Evolutionary conservation across 2,329 filamentous ascomycete genomes (phyloP).

Genomic region (Tolypocladium tundrense): DNA sequence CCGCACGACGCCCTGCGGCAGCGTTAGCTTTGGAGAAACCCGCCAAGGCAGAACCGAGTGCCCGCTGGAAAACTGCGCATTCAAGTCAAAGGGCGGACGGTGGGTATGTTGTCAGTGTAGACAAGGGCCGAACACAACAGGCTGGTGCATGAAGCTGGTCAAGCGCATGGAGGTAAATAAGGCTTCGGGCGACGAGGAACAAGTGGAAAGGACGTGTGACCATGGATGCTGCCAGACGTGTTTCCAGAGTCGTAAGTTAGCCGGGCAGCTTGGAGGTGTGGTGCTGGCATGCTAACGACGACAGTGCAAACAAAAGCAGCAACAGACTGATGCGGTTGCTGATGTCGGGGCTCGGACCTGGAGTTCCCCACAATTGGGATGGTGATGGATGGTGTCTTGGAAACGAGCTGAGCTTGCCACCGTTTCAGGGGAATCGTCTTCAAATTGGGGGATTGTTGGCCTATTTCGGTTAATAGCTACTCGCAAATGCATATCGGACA

Average conservation of each 20-base stretch:
- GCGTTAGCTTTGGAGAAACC: conserved; percentile 34
- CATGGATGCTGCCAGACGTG: conserved; percentile 44
- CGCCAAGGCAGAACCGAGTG: conserved; percentile 34
- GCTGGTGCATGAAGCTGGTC: conserved; percentile 38
- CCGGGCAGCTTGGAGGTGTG: not conserved
- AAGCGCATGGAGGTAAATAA: conserved; percentile 19
- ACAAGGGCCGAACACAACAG: conserved; percentile 38
- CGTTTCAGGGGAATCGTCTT: not conserved
- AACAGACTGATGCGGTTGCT: not conserved
- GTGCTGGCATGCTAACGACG: not conserved
- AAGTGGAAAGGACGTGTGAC: conserved; percentile 33
- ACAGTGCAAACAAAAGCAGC: not conserved
- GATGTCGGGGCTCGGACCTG: not conserved
- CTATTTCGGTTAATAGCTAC: not conserved
- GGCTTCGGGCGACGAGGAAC: conserved; percentile 21
- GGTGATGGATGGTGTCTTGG: not conserved
- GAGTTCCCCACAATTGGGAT: not conserved
- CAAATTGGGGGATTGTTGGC: not conserved
- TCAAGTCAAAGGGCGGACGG: conserved; percentile 34
- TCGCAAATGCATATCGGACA: not conserved
- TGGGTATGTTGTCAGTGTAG: conserved; percentile 47
- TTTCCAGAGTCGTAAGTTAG: conserved; percentile 29
- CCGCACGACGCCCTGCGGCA: conserved; percentile 37
- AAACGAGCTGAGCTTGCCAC: not conserved
- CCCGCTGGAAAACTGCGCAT: conserved; percentile 40